Evolutionary conservation across 768 basidiomycete genomes (phyloP), one percentile per base, ranked within the genome.

Genomic region (Lepiota brunneoincarnata): DNA sequence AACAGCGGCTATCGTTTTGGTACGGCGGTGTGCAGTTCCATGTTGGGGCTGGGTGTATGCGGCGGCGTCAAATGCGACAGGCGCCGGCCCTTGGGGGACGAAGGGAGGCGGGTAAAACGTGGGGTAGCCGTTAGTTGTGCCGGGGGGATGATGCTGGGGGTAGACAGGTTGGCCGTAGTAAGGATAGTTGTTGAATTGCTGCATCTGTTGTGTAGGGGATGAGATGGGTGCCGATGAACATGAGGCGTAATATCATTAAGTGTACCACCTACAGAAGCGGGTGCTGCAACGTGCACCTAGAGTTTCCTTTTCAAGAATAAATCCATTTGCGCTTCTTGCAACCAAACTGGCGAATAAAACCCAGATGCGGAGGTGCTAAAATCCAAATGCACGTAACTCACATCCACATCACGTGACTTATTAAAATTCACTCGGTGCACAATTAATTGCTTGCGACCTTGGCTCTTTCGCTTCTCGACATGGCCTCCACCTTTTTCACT

Each of bases 401-500:
- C n/a, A n/a, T n/a, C n/a, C n/a, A n/a, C n/a, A 1, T 43, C 54
- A 61, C 63, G 61, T 64, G 61, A 62, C 57, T 51, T 40, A 47
- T 46, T 17, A 20, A 52, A 51, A 51, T 42, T 46, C 38, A 23
- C 45, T 35, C 45, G 53, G 45, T 48, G 20, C 44, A 28, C 12
- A 15, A 14, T 21, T 47, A 26, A 28, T 34, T 47, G 31, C 11
- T 23, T 43, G 39, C 10, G 28, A n/a, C 35, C 38, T 49, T 59
- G 17, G 34, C n/a, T 36, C 35, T 52, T n/a, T 47, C 60, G 60
- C 39, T 49, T 61, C 55, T 55, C 60, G 63, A 62, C 64, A 93
- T 93, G 91, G 80, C 91, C 54, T 89, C 90, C 35, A 84, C 85
- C 34, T 94, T 97, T 75, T 77, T 89, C 67, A 79, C 82, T 64